Evolutionary conservation across 345 rosid genomes (phyloP).

Genomic region (Rhizophora mangle): DNA sequence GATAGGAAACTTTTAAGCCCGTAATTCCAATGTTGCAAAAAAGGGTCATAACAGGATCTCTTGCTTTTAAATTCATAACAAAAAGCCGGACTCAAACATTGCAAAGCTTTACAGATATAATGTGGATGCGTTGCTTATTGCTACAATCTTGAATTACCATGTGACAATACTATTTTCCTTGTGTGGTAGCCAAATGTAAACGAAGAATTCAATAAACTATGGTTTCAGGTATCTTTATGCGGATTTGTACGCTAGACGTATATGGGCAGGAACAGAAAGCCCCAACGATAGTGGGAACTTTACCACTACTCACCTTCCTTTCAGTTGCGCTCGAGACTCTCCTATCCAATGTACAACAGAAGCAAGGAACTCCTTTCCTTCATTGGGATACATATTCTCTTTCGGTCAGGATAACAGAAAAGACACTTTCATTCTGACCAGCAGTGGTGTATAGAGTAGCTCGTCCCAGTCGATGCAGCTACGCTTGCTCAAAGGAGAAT

Average conservation of each 20-base stretch:
- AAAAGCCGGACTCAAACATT: no score
- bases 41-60: no score
- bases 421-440: conserved; percentile 28
- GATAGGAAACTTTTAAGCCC: no score
- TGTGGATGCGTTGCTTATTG: no score
- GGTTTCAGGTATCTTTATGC: conserved; percentile 41
- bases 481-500: conserved; percentile 27
- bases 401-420: conserved; percentile 33
- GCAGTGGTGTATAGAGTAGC: conserved; percentile 33
- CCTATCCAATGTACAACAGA: conserved; percentile 24
- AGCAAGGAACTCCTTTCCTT: conserved; percentile 16
- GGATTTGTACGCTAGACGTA: conserved; percentile 42
- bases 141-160: no score
- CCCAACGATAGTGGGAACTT: conserved; percentile 33
- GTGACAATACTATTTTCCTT: no score
- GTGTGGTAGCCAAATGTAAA: no score
- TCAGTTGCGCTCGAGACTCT: conserved; percentile 27
- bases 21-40: no score
- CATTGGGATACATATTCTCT: conserved; percentile 27
- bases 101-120: no score
- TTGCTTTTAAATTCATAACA: no score
- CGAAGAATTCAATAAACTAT: background rate
- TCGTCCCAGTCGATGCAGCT: conserved; percentile 31
- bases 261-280: conserved; percentile 42
- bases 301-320: conserved; percentile 12